A percentile compares a stretch with the other conserved stretches of the same genome.
Evolutionary conservation across 768 basidiomycete species (phyloP).

Genomic region (Galerina marginata): DNA sequence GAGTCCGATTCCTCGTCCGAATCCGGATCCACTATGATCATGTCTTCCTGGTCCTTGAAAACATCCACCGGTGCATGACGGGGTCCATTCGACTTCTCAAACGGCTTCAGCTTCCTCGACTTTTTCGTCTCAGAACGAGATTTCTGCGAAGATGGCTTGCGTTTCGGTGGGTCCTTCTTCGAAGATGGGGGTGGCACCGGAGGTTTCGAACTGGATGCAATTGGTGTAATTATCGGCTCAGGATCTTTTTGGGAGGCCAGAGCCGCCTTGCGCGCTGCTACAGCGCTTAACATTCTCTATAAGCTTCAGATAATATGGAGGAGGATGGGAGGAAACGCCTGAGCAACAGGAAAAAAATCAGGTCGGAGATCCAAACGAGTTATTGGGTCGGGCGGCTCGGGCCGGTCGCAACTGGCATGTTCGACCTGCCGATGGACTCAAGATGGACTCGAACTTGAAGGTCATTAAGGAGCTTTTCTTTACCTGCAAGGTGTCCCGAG

Average conservation of each 20-base stretch:
- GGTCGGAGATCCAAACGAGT: too few species aligned
- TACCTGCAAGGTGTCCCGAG: too few species aligned
- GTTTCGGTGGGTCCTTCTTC: constrained; percentile 42
- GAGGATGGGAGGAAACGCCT: background rate
- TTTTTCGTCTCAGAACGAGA: constrained; percentile 21
- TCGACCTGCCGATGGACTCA: too few species aligned
- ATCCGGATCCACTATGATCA: constrained; percentile 45
- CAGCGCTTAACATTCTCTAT: constrained; percentile 65
- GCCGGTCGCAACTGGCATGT: too few species aligned
- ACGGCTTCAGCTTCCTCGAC: constrained; percentile 11
- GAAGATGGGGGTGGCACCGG: constrained; percentile 2
- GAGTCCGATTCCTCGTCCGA: constrained; percentile 37
- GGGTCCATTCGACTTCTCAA: constrained; percentile 33
- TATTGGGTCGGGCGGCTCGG: too few species aligned
- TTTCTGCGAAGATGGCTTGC: constrained; percentile 42
- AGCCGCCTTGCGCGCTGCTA: constrained; percentile 74
- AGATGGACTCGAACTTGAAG: too few species aligned
- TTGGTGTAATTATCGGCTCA: background rate
- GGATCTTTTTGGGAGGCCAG: constrained; percentile 35
- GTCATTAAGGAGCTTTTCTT: too few species aligned
- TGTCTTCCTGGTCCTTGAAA: constrained; percentile 42
- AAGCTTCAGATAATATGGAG: background rate
- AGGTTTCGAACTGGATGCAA: background rate
- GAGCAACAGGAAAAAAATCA: too few species aligned
- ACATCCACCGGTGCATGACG: constrained; percentile 29